Base-by-base conservation (phyloP, 805 yeast species). In the Candida maris region DNA sequence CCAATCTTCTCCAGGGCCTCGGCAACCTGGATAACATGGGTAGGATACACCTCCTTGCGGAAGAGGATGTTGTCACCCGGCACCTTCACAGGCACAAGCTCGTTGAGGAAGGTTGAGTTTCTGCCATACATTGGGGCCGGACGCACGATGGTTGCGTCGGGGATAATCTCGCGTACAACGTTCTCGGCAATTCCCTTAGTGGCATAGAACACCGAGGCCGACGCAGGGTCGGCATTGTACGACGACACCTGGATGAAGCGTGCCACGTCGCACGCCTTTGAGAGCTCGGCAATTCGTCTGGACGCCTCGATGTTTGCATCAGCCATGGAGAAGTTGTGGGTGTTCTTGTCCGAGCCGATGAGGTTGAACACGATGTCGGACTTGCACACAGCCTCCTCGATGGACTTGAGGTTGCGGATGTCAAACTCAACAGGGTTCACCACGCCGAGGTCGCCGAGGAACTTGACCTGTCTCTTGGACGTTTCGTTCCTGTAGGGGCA, bases 391-490 rank as follows among this genome's bases (percentile, higher is more conserved):
- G 85, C 67, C 47, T 83, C 85, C 57, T 83, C 84, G 45, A 86
- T 79, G 10, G 87, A 77, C 53, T 79, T 66, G 51, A 83, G 48
- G 66, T 86, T 86, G 61, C 95, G 72, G 45, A 86, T 67, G 59
- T 86, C 95, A 52, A 84, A 77, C 62, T 86, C 95, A 45, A 84
- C 77, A 59, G 79, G 81, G 64, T 82, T 83, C 20, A 86, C 87
- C 29, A 86, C 95, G 21, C 95, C 95, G 47, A 85, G 73, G 61
- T 86, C 95, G 30, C 95, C 95, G 32, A 80, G 71, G 37, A 83
- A 85, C 65, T 85, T 86, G 50, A 86, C 69, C 55, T 82, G 85
- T 52, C 95, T 73, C 62, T 73, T 80, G 55, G 79, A 75, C 70
- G 79, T 70, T 52, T 81, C 89, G 56, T 86, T 89, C 56, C 95